Evolutionary conservation across 2,329 filamentous ascomycete genomes (phyloP).

Genomic region (Lachnellula arida): DNA sequence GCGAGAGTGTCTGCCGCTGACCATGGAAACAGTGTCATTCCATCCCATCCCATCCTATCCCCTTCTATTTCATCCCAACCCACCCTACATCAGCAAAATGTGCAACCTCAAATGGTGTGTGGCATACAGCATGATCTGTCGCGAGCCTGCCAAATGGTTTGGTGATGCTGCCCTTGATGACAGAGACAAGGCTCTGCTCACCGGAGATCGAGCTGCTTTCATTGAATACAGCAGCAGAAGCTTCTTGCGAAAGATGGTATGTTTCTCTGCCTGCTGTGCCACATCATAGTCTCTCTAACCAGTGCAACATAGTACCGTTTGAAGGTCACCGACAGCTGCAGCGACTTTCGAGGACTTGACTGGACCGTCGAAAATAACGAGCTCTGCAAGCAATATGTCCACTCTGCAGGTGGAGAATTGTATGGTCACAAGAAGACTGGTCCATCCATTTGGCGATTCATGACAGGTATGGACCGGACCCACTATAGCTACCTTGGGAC

Average conservation of each 20-base stretch:
- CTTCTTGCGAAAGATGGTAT: background rate
- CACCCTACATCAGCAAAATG: background rate
- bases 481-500: no score
- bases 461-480: background rate
- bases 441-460: background rate
- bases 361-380: background rate
- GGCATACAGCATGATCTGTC: background rate
- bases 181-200: background rate
- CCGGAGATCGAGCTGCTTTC: background rate
- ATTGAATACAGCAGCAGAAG: background rate
- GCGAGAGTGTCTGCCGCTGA: no score
- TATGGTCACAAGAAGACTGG: background rate
- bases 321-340: background rate
- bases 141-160: background rate
- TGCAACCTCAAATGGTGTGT: background rate
- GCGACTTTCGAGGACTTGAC: background rate
- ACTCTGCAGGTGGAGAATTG: background rate
- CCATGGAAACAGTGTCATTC: no score
- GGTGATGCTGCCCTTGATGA: background rate
- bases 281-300: background rate
- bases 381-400: background rate
- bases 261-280: background rate
- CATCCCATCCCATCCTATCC: background rate
- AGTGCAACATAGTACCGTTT: background rate
- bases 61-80: background rate